A percentile compares a stretch with the other conserved stretches of the same genome.
Evolutionary conservation across 208 protist species (phyloP).

Genomic region (Polymyxa betae): DNA sequence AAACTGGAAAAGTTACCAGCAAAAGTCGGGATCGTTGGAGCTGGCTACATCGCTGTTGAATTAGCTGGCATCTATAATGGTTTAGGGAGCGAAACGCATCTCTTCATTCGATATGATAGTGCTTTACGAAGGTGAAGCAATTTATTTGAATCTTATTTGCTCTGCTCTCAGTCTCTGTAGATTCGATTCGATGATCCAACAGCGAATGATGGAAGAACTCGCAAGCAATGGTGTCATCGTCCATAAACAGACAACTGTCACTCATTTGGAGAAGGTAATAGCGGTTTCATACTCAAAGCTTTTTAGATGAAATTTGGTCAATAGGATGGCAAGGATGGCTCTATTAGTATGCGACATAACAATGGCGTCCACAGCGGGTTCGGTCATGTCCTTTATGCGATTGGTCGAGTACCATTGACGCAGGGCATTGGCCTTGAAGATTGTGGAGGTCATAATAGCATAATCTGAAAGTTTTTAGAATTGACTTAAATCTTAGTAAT

Average conservation of each 20-base stretch:
- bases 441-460: slow-evolving; percentile 60
- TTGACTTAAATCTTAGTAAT: slow-evolving; percentile 21
- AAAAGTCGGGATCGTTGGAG: slow-evolving; percentile 68
- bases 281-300: background rate
- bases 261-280: background rate
- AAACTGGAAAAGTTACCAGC: background rate
- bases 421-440: slow-evolving; percentile 65
- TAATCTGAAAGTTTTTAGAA: background rate
- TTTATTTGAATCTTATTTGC: background rate
- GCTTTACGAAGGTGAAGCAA: slow-evolving; percentile 63
- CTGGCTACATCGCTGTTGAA: slow-evolving; percentile 81
- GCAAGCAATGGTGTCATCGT: slow-evolving; percentile 59
- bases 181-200: slow-evolving; percentile 70
- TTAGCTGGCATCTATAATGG: slow-evolving; percentile 71
- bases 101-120: slow-evolving; percentile 68
- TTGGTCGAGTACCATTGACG: slow-evolving; percentile 67
- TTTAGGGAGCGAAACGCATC: slow-evolving; percentile 66
- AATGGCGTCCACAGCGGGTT: slow-evolving; percentile 55
- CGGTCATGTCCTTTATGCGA: slow-evolving; percentile 69
- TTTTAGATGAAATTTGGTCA: no score
- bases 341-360: no score
- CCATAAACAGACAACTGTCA: background rate
- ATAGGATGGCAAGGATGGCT: no score
- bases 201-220: slow-evolving; percentile 67
- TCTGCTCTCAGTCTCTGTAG: background rate